Evolutionary conservation across 768 basidiomycete genomes (phyloP).

Genomic region (Pholiota conissans): DNA sequence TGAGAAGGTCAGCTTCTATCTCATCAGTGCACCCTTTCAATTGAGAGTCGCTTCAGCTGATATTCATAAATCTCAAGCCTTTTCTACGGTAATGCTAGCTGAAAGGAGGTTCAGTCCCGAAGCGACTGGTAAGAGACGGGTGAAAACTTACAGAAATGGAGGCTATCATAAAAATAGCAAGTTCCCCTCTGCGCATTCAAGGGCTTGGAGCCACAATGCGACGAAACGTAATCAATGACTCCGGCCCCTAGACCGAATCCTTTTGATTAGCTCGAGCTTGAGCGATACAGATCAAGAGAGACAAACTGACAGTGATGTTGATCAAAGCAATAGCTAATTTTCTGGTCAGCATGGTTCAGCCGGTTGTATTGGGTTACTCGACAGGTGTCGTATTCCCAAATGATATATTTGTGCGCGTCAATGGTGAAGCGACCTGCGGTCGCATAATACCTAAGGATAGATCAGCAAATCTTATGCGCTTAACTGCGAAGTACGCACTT

Average conservation of each 20-base stretch:
- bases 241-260: slow-evolving; percentile 11
- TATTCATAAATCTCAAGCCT: background rate
- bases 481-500: background rate
- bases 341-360: slow-evolving; percentile 7
- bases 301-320: slow-evolving; percentile 12
- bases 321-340: slow-evolving; percentile 18
- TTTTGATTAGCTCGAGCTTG: background rate
- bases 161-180: slow-evolving; percentile 17
- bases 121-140: background rate
- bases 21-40: background rate
- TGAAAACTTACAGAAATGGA: slow-evolving; percentile 11
- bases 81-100: slow-evolving; percentile 12
- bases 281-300: background rate
- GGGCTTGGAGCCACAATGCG: slow-evolving; percentile 2
- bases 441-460: slow-evolving; percentile 6
- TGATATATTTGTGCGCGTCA: slow-evolving; percentile 10
- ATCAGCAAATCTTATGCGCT: background rate
- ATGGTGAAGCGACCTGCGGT: slow-evolving; percentile 10
- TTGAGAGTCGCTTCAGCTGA: background rate
- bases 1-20: background rate
- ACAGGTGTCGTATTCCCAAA: slow-evolving; percentile 17
- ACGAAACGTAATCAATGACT: slow-evolving; percentile 10
- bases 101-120: background rate
- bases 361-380: slow-evolving; percentile 16
- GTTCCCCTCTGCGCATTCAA: slow-evolving; percentile 10